Conservation (phyloP, 495 filamentous ascomycete species). For the Talaromyces proteolyticus region DNA sequence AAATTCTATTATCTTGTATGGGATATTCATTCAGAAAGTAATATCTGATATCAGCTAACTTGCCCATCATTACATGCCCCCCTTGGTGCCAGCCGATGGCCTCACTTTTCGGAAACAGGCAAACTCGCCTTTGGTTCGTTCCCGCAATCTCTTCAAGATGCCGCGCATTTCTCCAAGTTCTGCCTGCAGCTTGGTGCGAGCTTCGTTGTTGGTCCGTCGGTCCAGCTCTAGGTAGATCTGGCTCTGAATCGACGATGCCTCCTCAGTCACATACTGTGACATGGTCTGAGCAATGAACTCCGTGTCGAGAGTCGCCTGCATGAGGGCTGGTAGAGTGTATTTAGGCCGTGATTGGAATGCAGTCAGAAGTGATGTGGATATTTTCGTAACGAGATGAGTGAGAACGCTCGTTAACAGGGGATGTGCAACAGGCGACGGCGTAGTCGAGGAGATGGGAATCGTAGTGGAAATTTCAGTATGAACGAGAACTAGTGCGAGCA, state of each 20-base stretch:
- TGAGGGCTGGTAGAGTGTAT: conserved; percentile 74
- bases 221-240: conserved; percentile 88
- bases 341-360: conserved; percentile 59
- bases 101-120: conserved; percentile 61
- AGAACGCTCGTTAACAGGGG: conserved; percentile 69
- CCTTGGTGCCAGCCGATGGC: conserved; percentile 2
- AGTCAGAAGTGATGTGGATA: conserved; percentile 62
- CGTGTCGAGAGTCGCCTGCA: conserved; percentile 95
- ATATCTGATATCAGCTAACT: not conserved
- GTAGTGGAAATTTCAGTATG: conserved; percentile 91
- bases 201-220: conserved; percentile 76
- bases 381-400: conserved; percentile 71
- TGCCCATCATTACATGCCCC: not conserved
- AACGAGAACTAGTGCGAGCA: conserved; percentile 77
- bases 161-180: conserved; percentile 86
- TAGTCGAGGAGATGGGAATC: conserved; percentile 29
- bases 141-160: conserved; percentile 74
- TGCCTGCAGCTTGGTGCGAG: conserved; percentile 67
- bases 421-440: conserved; percentile 30
- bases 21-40: too few species aligned
- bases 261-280: conserved; percentile 78
- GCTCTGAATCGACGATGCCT: conserved; percentile 70
- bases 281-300: conserved; percentile 96
- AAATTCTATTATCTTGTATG: too few species aligned
- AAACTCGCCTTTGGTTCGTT: conserved; percentile 82